Evolutionary conservation across 345 rosid species (phyloP).

Genomic region (Diplotaxis tenuifolia): DNA sequence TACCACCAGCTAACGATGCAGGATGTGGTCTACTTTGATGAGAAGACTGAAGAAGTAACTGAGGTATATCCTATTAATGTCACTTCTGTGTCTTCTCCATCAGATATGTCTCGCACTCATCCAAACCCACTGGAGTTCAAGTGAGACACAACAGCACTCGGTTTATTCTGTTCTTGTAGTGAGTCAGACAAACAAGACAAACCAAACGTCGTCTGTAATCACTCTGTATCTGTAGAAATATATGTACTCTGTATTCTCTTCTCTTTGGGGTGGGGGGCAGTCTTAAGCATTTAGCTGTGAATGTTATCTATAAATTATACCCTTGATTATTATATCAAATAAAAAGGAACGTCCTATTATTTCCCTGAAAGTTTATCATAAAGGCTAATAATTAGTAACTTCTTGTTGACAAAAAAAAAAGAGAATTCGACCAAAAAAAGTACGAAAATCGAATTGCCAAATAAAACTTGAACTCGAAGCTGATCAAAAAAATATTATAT

Average conservation of each 20-base stretch:
- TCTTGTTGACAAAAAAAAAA: no score
- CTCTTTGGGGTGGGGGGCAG: slow-evolving; percentile 8
- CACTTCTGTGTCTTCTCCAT: slow-evolving; percentile 41
- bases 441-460: no score
- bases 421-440: no score
- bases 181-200: slow-evolving; percentile 20
- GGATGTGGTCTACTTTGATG: slow-evolving; percentile 87
- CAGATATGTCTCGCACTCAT: slow-evolving; percentile 22
- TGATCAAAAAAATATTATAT: no score
- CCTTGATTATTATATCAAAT: neutral
- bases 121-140: slow-evolving; percentile 32
- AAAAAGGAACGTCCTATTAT: neutral
- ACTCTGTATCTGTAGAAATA: slow-evolving; percentile 32
- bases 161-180: slow-evolving; percentile 8
- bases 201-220: slow-evolving; percentile 21
- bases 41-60: slow-evolving; percentile 74
- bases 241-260: slow-evolving; percentile 17
- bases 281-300: neutral
- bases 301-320: neutral
- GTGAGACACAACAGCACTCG: slow-evolving; percentile 10
- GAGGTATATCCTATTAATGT: slow-evolving; percentile 78
- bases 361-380: neutral
- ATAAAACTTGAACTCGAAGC: no score
- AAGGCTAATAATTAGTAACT: neutral
- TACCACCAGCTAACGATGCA: slow-evolving; percentile 97